Evolutionary conservation across 2,329 filamentous ascomycete genomes (phyloP), one percentile per base, ranked within the genome.

Genomic region (Paracorniculantispora psalliotae): DNA sequence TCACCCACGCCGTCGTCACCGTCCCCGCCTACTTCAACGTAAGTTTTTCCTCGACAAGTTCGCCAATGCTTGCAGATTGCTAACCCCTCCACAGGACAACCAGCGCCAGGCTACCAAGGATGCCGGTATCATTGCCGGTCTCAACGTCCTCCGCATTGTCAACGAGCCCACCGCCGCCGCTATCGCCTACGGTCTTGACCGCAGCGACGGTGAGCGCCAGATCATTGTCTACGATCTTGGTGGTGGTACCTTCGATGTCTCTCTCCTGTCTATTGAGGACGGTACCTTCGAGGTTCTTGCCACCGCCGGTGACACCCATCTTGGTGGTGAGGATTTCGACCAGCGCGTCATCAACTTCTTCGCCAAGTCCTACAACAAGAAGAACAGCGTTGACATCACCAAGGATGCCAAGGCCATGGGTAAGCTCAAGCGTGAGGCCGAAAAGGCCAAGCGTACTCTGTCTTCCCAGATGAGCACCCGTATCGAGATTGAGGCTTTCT

Each of bases 291-390:
- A 96, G 82, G 92, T 97, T 68, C 79, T 93, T 77, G 89, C 92
- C 76, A 96, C 92, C 69, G 91, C 92, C 73, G 92, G 92, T 91
- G 92, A 97, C 76, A 96, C 92, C 69, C 92, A 96, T 77, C 86
- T 97, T 68, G 92, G 92, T 88, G 92, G 92, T 87, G 92, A 97
- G 79, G 93, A 97, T 81, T 97, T 97, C 76, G 93, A 97, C 77
- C 92, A 97, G 85, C 89, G 93, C 74, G 84, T 97, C 76, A 96
- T 97, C 81, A 91, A 90, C 83, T 84, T 93, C 86, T 91, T 97
- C 74, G 88, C 89, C 82, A 97, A 97, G 89, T 82, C 84, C 69
- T 97, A 96, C 87, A 97, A 97, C 88, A 97, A 97, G 89, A 94
- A 97, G 85, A 85, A 97, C 83, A 80, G 78, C 68, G 91, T 96